Base-by-base conservation (phyloP, 257 asterid genomes). In the Coffea canephora region DNA sequence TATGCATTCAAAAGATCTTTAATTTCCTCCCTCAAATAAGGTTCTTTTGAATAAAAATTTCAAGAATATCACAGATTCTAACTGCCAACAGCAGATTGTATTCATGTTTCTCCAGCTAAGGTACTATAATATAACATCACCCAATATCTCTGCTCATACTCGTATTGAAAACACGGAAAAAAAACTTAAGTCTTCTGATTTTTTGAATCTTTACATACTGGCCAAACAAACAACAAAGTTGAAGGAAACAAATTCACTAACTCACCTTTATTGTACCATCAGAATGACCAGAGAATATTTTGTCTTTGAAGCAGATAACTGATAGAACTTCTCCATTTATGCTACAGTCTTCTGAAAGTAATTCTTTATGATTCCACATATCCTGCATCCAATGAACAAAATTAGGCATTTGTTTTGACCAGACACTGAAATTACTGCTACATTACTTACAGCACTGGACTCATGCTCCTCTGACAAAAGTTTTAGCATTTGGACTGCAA, bases 221-320 rank as follows among this genome's bases (percentile, higher is more conserved):
- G 69, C 69, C 15, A 15, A 62, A 10, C 9, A 57, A 57, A 57
- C 25, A 57, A 64, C n/a, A 64, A 25, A 25, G 14, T 64, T n/a
- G 39, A n/a, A n/a, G 8, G 61, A 23, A 34, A 50, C 69, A 45
- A 79, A 18, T 67, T 75, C 41, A 67, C 23, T 23, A 43, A 72
- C 87, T 69, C 46, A 91, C 96, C 93, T 94, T 91, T 86, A 94
- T 84, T 34, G 93, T 87, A 77, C 98, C 98, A 85, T 92, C 96
- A 25, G 95, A 86, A 79, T 94, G 98, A 82, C 98, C 94, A 0
- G 97, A 91, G 89, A 90, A 89, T 62, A 91, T 61, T 76, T 81
- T 90, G 67, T 85, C 90, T 68, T 83, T 88, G 86, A 84, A 89
- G 89, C 86, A 88, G 74, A 88, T 83, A n/a, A 91, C 65, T 0